Evolutionary conservation across 495 filamentous ascomycete genomes (phyloP), one percentile per base, ranked within the genome.

Genomic region (Lichenothelia convexa): DNA sequence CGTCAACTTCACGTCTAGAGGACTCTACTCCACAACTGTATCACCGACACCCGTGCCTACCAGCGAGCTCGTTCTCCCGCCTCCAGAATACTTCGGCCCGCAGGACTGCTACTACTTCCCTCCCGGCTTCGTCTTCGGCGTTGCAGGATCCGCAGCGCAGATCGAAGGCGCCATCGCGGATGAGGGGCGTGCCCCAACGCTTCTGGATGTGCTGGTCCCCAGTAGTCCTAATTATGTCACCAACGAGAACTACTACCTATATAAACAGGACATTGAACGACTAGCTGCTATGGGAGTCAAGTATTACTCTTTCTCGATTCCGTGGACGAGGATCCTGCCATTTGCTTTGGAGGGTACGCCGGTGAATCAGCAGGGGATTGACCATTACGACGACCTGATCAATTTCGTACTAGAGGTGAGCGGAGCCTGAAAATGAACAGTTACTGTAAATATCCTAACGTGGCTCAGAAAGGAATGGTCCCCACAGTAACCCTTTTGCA

Each of bases 181-280:
- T 27, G 24, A 27, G 24, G 24, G 24, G 7, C 24, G 24, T 27
- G 24, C 7, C 24, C 24, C 24, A 27, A 7, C 24, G 24, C 24
- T 7, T 7, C 13, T 27, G 24, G 24, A 27, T 27, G 7, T 27
- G 24, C 7, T 27, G 13, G 31, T 8, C 12, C 12, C 13, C 24
- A 13, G 24, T 27, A 13, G 24, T 27, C 24, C 13, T 13, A 27
- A 58, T 32, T 59, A 59, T 29, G 45, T 63, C 19, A 60, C 63
- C 5, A 60, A 62, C 38, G 51, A 60, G 40, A 59, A 64, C 32
- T 68, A 68, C 42, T 67, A 54, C 29, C 45, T 65, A 6, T 68
- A 68, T 38, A 67, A 67, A 41, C 61, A 67, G 38, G 63, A 68
- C 32, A 63, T 68, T 39, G 48, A 54, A 36, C 49, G 63, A 4